phyloP scores from a whole-genome alignment of 1,139 yeast species.

The Debaryomyces robertsiae region DNA sequence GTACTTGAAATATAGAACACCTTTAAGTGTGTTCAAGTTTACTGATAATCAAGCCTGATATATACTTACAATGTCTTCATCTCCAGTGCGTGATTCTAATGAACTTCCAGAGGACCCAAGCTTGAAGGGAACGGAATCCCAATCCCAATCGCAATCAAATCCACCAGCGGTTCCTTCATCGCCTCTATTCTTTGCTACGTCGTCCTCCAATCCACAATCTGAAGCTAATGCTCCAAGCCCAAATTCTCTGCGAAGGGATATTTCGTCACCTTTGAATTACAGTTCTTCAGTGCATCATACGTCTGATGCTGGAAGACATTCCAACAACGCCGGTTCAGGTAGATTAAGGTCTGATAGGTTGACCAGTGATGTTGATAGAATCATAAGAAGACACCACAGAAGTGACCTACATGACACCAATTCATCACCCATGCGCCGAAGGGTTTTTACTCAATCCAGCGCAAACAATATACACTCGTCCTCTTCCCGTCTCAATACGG shows the following conservation, averaged over 20 bases:
- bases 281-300: constrained; percentile 45
- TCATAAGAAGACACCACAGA: constrained; percentile 44
- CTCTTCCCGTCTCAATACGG: constrained; percentile 34
- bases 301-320: constrained; percentile 29
- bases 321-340: constrained; percentile 19
- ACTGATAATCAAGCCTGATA: neutral
- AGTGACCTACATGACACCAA: constrained; percentile 46
- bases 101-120: constrained; percentile 26
- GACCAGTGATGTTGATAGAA: constrained; percentile 47
- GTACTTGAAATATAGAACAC: constrained; percentile 1
- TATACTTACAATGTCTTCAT: constrained; percentile 28
- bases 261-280: constrained; percentile 51
- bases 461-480: constrained; percentile 16
- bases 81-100: constrained; percentile 33
- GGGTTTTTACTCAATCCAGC: constrained; percentile 32
- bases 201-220: constrained; percentile 50
- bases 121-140: constrained; percentile 31
- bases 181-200: constrained; percentile 64
- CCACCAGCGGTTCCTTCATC: constrained; percentile 60
- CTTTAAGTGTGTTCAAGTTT: neutral
- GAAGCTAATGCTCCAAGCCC: constrained; percentile 29
- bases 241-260: constrained; percentile 27
- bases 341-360: constrained; percentile 34
- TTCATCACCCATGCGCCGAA: constrained; percentile 45
- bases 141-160: constrained; percentile 38